These are phyloP conservation scores for Lignosus rhinocerotis DNA, from an alignment of 1,284 basidiomycete genomes.

Conservation along the genomic window DNA sequence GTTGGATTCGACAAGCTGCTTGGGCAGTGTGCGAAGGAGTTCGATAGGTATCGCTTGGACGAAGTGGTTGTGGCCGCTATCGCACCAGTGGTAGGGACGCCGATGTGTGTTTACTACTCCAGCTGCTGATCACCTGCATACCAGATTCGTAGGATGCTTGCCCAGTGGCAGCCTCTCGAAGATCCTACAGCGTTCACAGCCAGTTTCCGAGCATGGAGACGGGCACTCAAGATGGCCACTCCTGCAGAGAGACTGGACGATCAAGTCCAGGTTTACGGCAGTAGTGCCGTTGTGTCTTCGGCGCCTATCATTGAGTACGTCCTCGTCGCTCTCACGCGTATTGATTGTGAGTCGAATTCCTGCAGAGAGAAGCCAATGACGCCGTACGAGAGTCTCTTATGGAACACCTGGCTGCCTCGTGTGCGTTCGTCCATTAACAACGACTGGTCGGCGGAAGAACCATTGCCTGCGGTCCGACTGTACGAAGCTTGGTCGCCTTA, in stretches of 20 bases:
- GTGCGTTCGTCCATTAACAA: slow-evolving; percentile 93
- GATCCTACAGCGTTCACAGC: slow-evolving; percentile 63
- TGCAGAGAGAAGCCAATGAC: slow-evolving; percentile 77
- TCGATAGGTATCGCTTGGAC: slow-evolving; percentile 79
- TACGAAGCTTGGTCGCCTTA: slow-evolving; percentile 89
- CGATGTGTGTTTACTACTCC: background rate
- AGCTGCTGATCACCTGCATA: slow-evolving; percentile 5
- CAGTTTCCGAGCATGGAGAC: slow-evolving; percentile 70
- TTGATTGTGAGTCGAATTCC: slow-evolving; percentile 1
- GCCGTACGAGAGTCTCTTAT: slow-evolving; percentile 91
- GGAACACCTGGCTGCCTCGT: slow-evolving; percentile 93
- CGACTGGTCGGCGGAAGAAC: slow-evolving; percentile 81
- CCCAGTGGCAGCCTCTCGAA: slow-evolving; percentile 73
- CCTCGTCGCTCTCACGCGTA: background rate
- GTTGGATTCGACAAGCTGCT: slow-evolving; percentile 72
- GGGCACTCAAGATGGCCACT: slow-evolving; percentile 59
- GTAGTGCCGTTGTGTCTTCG: slow-evolving; percentile 36
- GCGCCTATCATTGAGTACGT: slow-evolving; percentile 40
- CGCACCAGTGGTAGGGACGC: slow-evolving; percentile 62
- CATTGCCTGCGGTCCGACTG: slow-evolving; percentile 77
- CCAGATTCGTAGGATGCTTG: slow-evolving; percentile 62
- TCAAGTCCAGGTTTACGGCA: slow-evolving; percentile 61
- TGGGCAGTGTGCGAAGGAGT: slow-evolving; percentile 75
- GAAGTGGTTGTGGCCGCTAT: slow-evolving; percentile 93
- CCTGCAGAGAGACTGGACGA: slow-evolving; percentile 42